Evolutionary conservation across 805 yeast species (phyloP).

Genomic region (Metschnikowia henanensis): DNA sequence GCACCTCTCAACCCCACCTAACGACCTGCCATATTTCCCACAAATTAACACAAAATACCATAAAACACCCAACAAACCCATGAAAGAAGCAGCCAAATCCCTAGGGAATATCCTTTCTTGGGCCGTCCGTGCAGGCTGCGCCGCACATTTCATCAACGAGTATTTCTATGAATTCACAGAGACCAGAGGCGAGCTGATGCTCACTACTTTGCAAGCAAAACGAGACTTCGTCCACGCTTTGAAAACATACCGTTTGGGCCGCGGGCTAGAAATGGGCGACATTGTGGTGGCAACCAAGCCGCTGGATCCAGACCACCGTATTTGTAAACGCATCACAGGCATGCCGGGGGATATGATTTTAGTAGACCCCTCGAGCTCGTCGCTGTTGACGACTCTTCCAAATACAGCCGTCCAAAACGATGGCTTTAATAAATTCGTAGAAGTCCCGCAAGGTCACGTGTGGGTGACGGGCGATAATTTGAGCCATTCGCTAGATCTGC

Average conservation of each 20-base stretch:
- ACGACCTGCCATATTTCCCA: too few species aligned
- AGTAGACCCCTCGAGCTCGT: constrained; percentile 72
- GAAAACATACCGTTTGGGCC: constrained; percentile 63
- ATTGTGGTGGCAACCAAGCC: constrained; percentile 88
- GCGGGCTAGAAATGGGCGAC: constrained; percentile 76
- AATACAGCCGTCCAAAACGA: constrained; percentile 30
- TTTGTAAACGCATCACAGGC: constrained; percentile 92
- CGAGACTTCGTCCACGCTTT: constrained; percentile 80
- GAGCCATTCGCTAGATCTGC: constrained; percentile 82
- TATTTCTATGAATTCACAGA: constrained; percentile 73
- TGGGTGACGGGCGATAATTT: constrained; percentile 98
- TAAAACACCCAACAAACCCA: not conserved
- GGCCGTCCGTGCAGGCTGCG: constrained; percentile 60
- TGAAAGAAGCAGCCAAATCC: constrained; percentile 26
- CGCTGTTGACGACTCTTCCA: constrained; percentile 38
- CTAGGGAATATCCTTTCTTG: constrained; percentile 42
- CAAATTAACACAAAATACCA: not conserved
- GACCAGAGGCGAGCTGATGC: constrained; percentile 93
- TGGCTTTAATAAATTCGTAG: constrained; percentile 57
- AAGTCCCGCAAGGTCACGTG: constrained; percentile 90
- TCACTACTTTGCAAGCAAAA: constrained; percentile 77
- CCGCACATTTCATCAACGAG: constrained; percentile 64
- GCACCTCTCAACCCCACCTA: too few species aligned
- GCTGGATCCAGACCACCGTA: constrained; percentile 78
- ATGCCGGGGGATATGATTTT: constrained; percentile 91